These are phyloP conservation scores for Elymus sibiricus DNA, from an alignment of 176 grass and related monocot genomes.

Conservation along the genomic window DNA sequence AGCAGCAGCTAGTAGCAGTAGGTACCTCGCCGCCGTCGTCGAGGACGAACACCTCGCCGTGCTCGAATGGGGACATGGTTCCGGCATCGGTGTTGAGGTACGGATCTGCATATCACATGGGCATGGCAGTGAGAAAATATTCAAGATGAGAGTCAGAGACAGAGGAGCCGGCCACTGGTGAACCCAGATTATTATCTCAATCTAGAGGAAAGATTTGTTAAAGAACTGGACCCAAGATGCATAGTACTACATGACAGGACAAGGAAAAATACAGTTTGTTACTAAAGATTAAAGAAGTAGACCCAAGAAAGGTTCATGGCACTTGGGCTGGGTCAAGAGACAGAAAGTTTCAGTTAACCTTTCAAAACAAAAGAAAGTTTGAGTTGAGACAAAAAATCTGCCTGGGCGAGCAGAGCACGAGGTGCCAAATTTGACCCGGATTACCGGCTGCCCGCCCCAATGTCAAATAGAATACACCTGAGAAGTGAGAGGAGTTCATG, in stretches of 20 bases:
- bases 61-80: slow-evolving; percentile 98
- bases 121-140: not conserved
- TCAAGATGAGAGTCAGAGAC: not conserved
- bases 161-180: not conserved
- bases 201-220: not conserved
- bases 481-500: slow-evolving; percentile 36
- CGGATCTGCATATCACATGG: slow-evolving; percentile 68
- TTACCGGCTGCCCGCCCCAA: not conserved
- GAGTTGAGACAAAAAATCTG: slow-evolving; percentile 17
- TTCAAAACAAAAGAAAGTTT: not conserved
- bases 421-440: slow-evolving; percentile 52
- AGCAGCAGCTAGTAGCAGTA: not conserved
- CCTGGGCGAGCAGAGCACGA: slow-evolving; percentile 15
- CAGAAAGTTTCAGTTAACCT: not conserved
- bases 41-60: slow-evolving; percentile 95
- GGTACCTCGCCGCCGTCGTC: slow-evolving; percentile 97
- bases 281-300: not conserved
- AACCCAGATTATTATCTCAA: not conserved
- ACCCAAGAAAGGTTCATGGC: slow-evolving; percentile 31
- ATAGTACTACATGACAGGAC: not conserved
- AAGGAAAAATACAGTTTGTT: slow-evolving; percentile 10
- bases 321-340: slow-evolving; percentile 29
- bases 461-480: slow-evolving; percentile 12
- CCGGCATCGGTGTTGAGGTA: slow-evolving; percentile 98
- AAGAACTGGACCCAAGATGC: not conserved